Percentiles rank a stretch among this genome's conserved stretches.
Evolutionary conservation across 2,329 filamentous ascomycete genomes (phyloP).

Genomic region (Chaetomium strumarium): DNA sequence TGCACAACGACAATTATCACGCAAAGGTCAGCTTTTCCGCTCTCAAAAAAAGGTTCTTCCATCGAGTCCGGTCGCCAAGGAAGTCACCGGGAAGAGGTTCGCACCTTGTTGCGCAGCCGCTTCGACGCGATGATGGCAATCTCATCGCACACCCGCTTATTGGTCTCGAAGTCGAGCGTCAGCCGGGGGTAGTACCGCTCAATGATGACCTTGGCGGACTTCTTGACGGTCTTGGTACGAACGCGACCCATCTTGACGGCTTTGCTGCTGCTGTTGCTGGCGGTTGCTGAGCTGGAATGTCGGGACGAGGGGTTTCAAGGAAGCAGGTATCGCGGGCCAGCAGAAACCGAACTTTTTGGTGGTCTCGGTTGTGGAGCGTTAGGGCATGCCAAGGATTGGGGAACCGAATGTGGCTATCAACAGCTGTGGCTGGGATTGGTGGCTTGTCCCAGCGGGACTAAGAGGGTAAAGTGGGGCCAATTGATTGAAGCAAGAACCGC

Average conservation of each 20-base stretch:
- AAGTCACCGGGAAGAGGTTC: background rate
- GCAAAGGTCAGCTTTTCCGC: background rate
- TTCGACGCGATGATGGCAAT: slow-evolving; percentile 99
- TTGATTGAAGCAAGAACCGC: background rate
- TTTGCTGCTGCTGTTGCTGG: slow-evolving; percentile 37
- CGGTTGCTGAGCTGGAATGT: slow-evolving; percentile 21
- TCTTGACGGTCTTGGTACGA: slow-evolving; percentile 65
- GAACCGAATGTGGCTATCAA: background rate
- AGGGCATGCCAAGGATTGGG: slow-evolving; percentile 19
- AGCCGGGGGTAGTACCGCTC: slow-evolving; percentile 94
- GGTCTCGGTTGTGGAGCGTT: slow-evolving; percentile 17
- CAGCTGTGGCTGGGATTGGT: background rate
- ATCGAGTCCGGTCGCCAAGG: no score
- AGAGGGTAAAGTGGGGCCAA: background rate
- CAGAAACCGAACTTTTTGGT: slow-evolving; percentile 18
- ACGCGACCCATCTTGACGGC: slow-evolving; percentile 65
- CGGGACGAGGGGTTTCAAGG: slow-evolving; percentile 17
- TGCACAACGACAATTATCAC: slow-evolving; percentile 30
- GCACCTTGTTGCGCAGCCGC: slow-evolving; percentile 98
- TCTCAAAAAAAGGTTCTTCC: background rate
- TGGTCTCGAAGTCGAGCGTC: slow-evolving; percentile 98
- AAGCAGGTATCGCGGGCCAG: slow-evolving; percentile 10
- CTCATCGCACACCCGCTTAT: slow-evolving; percentile 96
- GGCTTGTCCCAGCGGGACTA: background rate
- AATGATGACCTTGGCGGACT: slow-evolving; percentile 98